phyloP scores from a whole-genome alignment of 2,329 filamentous ascomycete genomes.

The Xylaria sp. region DNA sequence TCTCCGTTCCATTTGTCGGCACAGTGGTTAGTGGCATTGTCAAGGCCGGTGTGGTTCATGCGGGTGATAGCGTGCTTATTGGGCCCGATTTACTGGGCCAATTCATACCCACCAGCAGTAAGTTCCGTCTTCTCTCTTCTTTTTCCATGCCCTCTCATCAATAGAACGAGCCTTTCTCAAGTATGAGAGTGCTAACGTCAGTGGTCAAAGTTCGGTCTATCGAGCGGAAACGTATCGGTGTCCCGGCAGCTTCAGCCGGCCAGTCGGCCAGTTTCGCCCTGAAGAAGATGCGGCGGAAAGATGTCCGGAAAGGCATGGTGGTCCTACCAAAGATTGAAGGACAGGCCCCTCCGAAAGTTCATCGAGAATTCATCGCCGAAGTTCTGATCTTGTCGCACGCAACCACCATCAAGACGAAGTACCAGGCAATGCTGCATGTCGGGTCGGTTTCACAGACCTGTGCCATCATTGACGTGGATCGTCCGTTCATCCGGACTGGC shows the following conservation, averaged over 20 bases:
- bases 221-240: slow-evolving; percentile 85
- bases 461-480: slow-evolving; percentile 93
- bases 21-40: slow-evolving; percentile 95
- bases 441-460: slow-evolving; percentile 94
- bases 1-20: slow-evolving; percentile 94
- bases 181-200: background rate
- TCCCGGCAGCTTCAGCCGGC: slow-evolving; percentile 81
- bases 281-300: slow-evolving; percentile 79
- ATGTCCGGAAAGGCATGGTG: slow-evolving; percentile 97
- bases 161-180: too few species aligned
- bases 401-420: slow-evolving; percentile 93
- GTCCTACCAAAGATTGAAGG: slow-evolving; percentile 79
- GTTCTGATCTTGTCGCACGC: slow-evolving; percentile 93
- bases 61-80: slow-evolving; percentile 82
- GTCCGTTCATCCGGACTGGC: slow-evolving; percentile 89
- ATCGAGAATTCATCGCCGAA: slow-evolving; percentile 73
- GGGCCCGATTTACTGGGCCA: slow-evolving; percentile 88
- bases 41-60: slow-evolving; percentile 79
- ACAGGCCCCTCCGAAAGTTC: slow-evolving; percentile 63
- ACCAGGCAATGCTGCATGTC: slow-evolving; percentile 97
- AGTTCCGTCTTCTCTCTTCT: background rate
- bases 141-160: too few species aligned
- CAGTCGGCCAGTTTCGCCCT: slow-evolving; percentile 91
- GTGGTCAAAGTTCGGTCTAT: slow-evolving; percentile 64
- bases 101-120: slow-evolving; percentile 71